Conservation (phyloP, 352 stramenopile species). For the Phytophthora pseudosyringae region DNA sequence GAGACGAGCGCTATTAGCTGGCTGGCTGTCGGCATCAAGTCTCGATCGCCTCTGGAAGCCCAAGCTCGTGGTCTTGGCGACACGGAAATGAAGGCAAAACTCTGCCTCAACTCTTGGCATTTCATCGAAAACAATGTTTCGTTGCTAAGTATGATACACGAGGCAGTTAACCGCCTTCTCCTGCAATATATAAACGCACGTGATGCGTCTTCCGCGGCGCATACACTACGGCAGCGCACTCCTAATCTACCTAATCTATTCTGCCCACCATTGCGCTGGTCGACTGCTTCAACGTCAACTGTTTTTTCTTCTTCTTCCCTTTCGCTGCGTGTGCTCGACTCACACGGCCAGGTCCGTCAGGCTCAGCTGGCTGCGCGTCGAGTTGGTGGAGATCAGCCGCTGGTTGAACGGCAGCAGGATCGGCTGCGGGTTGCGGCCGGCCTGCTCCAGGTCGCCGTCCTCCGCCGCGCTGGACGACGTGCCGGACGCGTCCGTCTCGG, state of each 20-base stretch:
- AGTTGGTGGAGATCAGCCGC: constrained; percentile 38
- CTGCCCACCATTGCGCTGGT: constrained; percentile 2
- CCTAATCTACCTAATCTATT: constrained; percentile 22
- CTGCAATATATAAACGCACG: too few species aligned
- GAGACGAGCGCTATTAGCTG: too few species aligned
- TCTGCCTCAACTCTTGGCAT: too few species aligned
- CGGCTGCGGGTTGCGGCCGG: constrained; percentile 57
- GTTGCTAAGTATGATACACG: too few species aligned
- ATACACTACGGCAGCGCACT: too few species aligned
- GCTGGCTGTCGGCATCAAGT: too few species aligned
- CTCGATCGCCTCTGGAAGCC: too few species aligned
- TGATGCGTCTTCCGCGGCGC: too few species aligned
- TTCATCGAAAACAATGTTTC: too few species aligned
- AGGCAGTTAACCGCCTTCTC: too few species aligned
- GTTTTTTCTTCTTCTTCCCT: not conserved
- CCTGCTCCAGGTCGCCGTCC: constrained; percentile 53
- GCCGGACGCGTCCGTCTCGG: constrained; percentile 32
- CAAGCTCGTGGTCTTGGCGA: too few species aligned
- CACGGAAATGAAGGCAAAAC: too few species aligned
- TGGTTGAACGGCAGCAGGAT: constrained; percentile 67
- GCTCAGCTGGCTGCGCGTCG: constrained; percentile 44
- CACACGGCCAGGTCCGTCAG: constrained; percentile 35
- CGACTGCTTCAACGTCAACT: constrained; percentile 25
- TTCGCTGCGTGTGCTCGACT: not conserved
- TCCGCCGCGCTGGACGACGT: constrained; percentile 31